phyloP scores from a whole-genome alignment of 2,329 filamentous ascomycete species.

The Fusarium continuum region DNA sequence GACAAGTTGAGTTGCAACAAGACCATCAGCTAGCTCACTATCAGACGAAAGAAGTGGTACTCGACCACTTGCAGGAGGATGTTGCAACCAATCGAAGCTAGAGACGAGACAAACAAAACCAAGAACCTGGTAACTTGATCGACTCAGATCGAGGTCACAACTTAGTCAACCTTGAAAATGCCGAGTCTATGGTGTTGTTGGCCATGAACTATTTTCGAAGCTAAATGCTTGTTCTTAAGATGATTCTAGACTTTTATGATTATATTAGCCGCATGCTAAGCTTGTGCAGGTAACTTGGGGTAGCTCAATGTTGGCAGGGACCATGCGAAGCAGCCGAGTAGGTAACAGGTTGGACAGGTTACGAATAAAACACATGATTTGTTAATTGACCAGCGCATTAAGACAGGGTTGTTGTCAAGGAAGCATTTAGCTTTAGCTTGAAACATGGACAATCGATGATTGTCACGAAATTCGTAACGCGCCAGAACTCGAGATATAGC shows the following conservation, averaged over 20 bases:
- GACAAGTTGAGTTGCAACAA: too few relatives aligned
- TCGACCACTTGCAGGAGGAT: too few relatives aligned
- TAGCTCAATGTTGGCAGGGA: neutral
- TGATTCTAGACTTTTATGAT: too few relatives aligned
- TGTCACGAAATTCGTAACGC: neutral
- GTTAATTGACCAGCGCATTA: neutral
- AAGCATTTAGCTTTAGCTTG: neutral
- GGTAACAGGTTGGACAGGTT: too few relatives aligned
- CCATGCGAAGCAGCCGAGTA: too few relatives aligned
- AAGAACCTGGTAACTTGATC: neutral
- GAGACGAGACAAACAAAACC: neutral
- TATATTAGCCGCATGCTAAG: neutral
- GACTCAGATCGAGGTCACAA: neutral
- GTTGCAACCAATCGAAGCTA: neutral
- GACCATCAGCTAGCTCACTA: too few relatives aligned
- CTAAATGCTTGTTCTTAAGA: neutral
- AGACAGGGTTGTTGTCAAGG: neutral
- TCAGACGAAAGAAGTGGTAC: too few relatives aligned
- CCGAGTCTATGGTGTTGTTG: too few relatives aligned
- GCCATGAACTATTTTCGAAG: too few relatives aligned
- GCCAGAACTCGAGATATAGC: neutral
- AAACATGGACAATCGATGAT: conserved; percentile 7
- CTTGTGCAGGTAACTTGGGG: neutral
- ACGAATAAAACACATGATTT: neutral
- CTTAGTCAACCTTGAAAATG: neutral